Conservation (phyloP, 164 flowering plant species). For the Chimonanthus salicifolius region DNA sequence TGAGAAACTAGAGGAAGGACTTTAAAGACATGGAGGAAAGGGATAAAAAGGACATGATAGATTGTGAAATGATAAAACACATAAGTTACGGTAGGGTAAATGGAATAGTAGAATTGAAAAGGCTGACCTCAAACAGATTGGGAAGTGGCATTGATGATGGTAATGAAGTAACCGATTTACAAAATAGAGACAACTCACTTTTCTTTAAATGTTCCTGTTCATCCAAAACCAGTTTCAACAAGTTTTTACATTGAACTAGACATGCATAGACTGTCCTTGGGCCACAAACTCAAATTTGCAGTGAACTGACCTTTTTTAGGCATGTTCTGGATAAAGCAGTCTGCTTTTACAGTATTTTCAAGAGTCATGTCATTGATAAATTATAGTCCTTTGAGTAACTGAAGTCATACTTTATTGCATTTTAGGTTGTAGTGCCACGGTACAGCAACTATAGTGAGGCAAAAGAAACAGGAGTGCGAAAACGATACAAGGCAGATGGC, state of each 20-base stretch:
- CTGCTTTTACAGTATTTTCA: background rate
- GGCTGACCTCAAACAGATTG: no score
- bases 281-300: background rate
- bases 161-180: no score
- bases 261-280: background rate
- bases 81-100: no score
- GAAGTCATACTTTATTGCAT: background rate
- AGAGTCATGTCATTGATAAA: background rate
- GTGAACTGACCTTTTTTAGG: background rate
- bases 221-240: background rate
- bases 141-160: no score
- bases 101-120: no score
- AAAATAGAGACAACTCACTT: background rate
- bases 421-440: constrained; percentile 77
- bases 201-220: background rate
- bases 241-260: background rate
- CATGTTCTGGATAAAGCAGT: background rate
- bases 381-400: background rate
- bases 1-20: no score
- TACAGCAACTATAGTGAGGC: constrained; percentile 69
- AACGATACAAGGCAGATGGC: constrained; percentile 58
- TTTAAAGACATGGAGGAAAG: no score
- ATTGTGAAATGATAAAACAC: no score
- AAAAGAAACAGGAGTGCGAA: constrained; percentile 55
- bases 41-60: no score